Evolutionary conservation across 768 basidiomycete species (phyloP).

Genomic region (Amanita phalloides): DNA sequence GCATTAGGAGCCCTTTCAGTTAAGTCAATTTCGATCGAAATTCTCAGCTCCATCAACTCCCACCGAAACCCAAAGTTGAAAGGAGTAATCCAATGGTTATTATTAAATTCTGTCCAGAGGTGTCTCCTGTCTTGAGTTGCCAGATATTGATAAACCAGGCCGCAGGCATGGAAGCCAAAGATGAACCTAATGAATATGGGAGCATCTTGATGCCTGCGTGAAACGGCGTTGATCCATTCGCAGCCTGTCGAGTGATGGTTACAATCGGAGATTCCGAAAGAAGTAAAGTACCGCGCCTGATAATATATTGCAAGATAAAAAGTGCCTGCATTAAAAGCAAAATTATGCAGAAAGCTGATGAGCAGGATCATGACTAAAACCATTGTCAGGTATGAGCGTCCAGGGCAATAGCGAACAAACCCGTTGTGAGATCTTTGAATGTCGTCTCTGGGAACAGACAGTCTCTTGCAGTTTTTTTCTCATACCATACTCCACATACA

Average conservation of each 20-base stretch:
- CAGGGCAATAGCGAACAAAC: conserved; percentile 16
- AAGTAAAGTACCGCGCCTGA: conserved; percentile 40
- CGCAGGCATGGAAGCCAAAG: conserved; percentile 74
- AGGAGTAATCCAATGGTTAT: conserved; percentile 55
- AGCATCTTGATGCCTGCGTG: conserved; percentile 66
- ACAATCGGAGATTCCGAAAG: conserved; percentile 7
- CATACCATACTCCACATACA: conserved; percentile 53
- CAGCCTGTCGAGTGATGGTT: conserved; percentile 35
- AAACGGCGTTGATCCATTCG: conserved; percentile 58
- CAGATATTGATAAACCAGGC: conserved; percentile 74
- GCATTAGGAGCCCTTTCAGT: conserved; percentile 50
- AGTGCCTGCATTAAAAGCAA: conserved; percentile 76
- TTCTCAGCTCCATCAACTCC: conserved; percentile 9
- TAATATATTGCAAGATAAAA: conserved; percentile 80
- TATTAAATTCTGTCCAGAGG: conserved; percentile 53
- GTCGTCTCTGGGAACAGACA: conserved; percentile 59
- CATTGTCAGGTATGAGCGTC: conserved; percentile 3
- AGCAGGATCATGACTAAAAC: conserved; percentile 50
- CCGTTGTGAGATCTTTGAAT: conserved; percentile 47
- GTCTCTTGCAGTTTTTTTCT: conserved; percentile 54
- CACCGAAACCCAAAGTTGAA: conserved; percentile 68
- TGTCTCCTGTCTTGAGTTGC: conserved; percentile 46
- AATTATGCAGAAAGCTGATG: conserved; percentile 71
- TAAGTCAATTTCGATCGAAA: conserved; percentile 8
- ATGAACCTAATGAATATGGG: conserved; percentile 80